A percentile compares a stretch with the other conserved stretches of the same genome.
phyloP scores from a whole-genome alignment of 129 eudicot species.

The Artemisia tridentata region DNA sequence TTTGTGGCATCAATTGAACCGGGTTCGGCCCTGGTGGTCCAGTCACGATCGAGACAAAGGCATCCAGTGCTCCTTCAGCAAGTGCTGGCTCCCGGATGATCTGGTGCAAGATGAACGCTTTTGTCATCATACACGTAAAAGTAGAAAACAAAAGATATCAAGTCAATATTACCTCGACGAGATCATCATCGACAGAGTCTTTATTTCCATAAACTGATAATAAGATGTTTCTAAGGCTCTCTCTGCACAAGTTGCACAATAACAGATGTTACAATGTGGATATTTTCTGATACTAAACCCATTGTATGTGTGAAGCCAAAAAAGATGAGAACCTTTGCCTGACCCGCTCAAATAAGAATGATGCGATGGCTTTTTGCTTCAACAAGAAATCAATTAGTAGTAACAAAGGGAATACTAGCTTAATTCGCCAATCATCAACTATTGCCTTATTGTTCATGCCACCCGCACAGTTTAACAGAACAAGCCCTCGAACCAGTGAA shows the following conservation, averaged over 20 bases:
- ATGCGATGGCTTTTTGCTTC: conserved; percentile 72
- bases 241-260: conserved; percentile 44
- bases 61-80: conserved; percentile 91
- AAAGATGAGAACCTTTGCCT: conserved; percentile 48
- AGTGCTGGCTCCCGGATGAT: conserved; percentile 85
- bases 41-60: conserved; percentile 86
- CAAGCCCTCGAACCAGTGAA: conserved; percentile 65
- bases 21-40: conserved; percentile 99
- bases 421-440: conserved; percentile 97
- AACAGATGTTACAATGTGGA: conserved; percentile 9
- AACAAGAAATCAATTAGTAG: conserved; percentile 76
- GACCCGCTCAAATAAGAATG: conserved; percentile 71
- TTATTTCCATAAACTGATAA: conserved; percentile 78
- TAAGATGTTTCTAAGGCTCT: conserved; percentile 67
- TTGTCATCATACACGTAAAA: neutral
- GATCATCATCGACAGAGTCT: conserved; percentile 82
- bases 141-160: neutral
- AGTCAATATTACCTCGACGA: conserved; percentile 48
- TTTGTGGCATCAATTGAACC: conserved; percentile 67
- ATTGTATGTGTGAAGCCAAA: neutral
- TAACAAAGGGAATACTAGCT: conserved; percentile 77
- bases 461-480: conserved; percentile 86
- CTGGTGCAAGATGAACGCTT: conserved; percentile 32
- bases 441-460: conserved; percentile 97
- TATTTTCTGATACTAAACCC: neutral